These are phyloP conservation scores for Phytophthora cryptogea DNA, from an alignment of 352 stramenopile genomes.

Conservation along the genomic window DNA sequence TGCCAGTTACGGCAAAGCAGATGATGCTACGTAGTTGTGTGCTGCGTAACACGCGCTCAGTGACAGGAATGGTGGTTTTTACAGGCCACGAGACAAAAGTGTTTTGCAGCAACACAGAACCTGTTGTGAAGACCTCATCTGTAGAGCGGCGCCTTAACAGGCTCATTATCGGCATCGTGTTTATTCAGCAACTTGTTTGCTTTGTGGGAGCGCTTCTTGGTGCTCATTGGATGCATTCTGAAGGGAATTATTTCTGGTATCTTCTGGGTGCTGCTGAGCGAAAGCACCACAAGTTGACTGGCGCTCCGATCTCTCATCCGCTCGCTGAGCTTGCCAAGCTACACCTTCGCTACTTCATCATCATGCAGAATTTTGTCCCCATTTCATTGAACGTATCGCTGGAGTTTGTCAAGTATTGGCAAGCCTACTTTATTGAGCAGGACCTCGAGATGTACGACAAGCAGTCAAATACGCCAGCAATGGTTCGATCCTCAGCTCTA, in stretches of 20 bases:
- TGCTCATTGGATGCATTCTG: constrained; percentile 67
- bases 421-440: constrained; percentile 95
- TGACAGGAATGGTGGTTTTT: constrained; percentile 90
- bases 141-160: constrained; percentile 75
- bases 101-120: constrained; percentile 81
- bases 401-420: constrained; percentile 96
- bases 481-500: constrained; percentile 80
- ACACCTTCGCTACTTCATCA: constrained; percentile 94
- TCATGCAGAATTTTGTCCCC: constrained; percentile 98
- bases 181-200: constrained; percentile 79
- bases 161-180: constrained; percentile 75
- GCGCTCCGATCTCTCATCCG: constrained; percentile 36
- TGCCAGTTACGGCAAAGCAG: constrained; percentile 85
- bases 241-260: constrained; percentile 76
- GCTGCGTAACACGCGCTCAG: constrained; percentile 84
- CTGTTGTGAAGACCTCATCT: constrained; percentile 77
- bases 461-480: constrained; percentile 84
- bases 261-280: constrained; percentile 36
- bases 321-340: constrained; percentile 75
- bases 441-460: constrained; percentile 93
- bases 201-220: constrained; percentile 65
- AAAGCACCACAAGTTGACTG: constrained; percentile 15
- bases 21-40: constrained; percentile 90
- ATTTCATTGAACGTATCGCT: constrained; percentile 99
- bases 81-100: constrained; percentile 89